Evolutionary conservation across 176 grass and related monocot species (phyloP).

Genomic region (Otatea glauca): DNA sequence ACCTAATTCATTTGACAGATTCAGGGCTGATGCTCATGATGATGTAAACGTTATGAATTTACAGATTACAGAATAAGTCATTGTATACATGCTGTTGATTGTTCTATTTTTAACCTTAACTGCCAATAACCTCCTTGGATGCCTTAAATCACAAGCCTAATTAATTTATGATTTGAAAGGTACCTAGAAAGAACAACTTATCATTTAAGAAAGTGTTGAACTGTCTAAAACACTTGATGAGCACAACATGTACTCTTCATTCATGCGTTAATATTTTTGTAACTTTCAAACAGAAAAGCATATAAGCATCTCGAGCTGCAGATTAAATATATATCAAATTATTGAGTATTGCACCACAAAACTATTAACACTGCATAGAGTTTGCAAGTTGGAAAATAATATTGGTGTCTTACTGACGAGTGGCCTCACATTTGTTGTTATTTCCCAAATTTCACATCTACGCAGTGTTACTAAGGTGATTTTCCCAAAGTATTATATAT

Average conservation of each 20-base stretch:
- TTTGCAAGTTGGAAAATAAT: neutral
- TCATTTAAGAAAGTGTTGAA: neutral
- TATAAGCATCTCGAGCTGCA: no score
- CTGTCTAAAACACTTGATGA: constrained; percentile 31
- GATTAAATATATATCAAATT: neutral
- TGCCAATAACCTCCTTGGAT: neutral
- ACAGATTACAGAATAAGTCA: neutral
- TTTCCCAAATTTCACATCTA: neutral
- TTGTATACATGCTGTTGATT: neutral
- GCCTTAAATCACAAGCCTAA: neutral
- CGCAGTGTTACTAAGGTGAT: neutral
- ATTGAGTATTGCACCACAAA: neutral
- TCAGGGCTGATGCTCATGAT: constrained; percentile 29
- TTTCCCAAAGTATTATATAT: neutral
- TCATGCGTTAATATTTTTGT: no score
- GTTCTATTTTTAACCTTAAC: neutral
- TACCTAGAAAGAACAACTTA: constrained; percentile 22
- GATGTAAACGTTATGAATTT: neutral
- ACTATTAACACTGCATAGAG: no score
- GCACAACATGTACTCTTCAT: no score
- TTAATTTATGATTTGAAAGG: constrained; percentile 39
- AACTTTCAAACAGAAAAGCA: no score
- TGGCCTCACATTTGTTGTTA: neutral
- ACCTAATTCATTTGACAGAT: constrained; percentile 44
- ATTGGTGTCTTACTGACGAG: neutral